A percentile compares a stretch with the other conserved stretches of the same genome.
These are phyloP conservation scores for Hypoxylon rickii DNA, from an alignment of 495 filamentous ascomycete species.

Conservation along the genomic window DNA sequence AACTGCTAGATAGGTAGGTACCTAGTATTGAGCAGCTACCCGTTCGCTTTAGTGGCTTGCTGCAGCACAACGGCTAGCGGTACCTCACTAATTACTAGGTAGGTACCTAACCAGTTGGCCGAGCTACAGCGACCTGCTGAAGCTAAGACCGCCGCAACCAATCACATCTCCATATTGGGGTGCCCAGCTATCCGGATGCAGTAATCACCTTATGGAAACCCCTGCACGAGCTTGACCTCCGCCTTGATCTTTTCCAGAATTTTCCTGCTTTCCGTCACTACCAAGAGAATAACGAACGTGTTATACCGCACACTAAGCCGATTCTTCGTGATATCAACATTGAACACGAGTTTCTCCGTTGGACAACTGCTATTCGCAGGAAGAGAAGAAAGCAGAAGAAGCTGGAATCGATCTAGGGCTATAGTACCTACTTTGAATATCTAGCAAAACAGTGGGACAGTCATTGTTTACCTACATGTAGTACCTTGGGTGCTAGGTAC, in stretches of 20 bases:
- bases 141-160: conserved; percentile 5
- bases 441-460: no score
- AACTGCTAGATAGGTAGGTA: neutral
- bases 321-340: no score
- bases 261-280: conserved; percentile 14
- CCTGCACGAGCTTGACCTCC: conserved; percentile 12
- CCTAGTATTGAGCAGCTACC: neutral
- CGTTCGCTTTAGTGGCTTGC: neutral
- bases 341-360: no score
- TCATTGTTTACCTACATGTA: no score
- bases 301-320: no score
- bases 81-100: conserved; percentile 1
- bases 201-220: conserved; percentile 24
- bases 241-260: conserved; percentile 10
- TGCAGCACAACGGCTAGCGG: conserved; percentile 6
- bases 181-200: conserved; percentile 23
- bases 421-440: no score
- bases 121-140: conserved; percentile 1
- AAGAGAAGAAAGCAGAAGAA: no score
- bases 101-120: no score
- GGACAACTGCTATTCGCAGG: no score
- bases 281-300: conserved; percentile 4
- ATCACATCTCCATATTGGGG: conserved; percentile 7
- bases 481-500: no score
- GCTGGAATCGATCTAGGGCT: no score